These are phyloP conservation scores for Daedaleopsis sinensis DNA, from an alignment of 768 basidiomycete genomes.

Conservation along the genomic window DNA sequence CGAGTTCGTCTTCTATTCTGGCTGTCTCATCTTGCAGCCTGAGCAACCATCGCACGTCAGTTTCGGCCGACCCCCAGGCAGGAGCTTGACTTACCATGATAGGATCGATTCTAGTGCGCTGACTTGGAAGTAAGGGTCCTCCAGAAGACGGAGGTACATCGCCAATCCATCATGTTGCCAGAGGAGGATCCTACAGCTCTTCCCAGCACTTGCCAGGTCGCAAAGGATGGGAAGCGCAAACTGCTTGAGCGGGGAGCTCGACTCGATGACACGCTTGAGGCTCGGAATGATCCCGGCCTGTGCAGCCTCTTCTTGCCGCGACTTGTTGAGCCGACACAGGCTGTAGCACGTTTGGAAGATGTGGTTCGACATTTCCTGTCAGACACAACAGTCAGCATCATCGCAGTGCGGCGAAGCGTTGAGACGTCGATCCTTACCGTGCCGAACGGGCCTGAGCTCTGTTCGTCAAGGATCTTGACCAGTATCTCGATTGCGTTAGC, in stretches of 20 bases:
- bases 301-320: constrained; percentile 95
- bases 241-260: constrained; percentile 91
- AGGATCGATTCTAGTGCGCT: constrained; percentile 89
- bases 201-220: constrained; percentile 93
- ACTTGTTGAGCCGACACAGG: constrained; percentile 92
- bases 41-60: not conserved
- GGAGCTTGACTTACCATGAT: constrained; percentile 65
- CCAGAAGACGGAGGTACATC: constrained; percentile 77
- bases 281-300: constrained; percentile 94
- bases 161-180: constrained; percentile 94
- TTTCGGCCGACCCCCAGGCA: not conserved
- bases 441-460: constrained; percentile 75
- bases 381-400: not conserved
- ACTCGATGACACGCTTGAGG: constrained; percentile 85
- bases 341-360: constrained; percentile 98
- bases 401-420: too few species aligned
- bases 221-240: constrained; percentile 97
- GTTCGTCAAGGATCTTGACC: constrained; percentile 82
- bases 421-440: constrained; percentile 55
- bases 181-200: constrained; percentile 84
- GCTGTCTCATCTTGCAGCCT: constrained; percentile 97
- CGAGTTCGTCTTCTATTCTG: constrained; percentile 86
- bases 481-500: constrained; percentile 93
- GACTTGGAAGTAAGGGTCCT: constrained; percentile 91
- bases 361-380: constrained; percentile 94